Base-by-base conservation (phyloP, 371 early-diverging fungal genomes). In the Mortierella sp. region DNA sequence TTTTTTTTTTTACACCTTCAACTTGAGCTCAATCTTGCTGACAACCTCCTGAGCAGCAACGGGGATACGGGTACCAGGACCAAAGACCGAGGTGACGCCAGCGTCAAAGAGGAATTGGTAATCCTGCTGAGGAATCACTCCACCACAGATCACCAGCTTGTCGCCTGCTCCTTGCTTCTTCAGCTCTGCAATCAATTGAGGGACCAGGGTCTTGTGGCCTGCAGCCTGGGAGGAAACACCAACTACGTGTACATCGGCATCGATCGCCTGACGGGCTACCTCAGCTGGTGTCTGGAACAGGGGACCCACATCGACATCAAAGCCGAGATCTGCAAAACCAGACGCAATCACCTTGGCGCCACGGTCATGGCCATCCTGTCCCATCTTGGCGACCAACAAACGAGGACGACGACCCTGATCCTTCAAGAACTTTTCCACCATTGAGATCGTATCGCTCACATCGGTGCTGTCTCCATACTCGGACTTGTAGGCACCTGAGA, bases 331-430 rank as follows among this genome's bases (percentile, higher is more conserved):
- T 16, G 94, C 93, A 60, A 93, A 95, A 2, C 94, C 95, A 30
- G 91, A 88, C 7, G 95, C 95, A 68, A 95, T 93, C 14, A 95
- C 95, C 84, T 95, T 95, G 73, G 93, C 93, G 7, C 95, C 95
- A 62, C 95, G 89, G 68, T 94, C 95, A 64, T 95, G 95, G n/a
- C 95, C 95, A 77, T 94, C 95, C 83, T 94, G 95, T 52, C 95
- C 95, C 94, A 94, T 93, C 84, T 94, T 94, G 60, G 93, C 95
- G 7, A 95, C 92, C 18, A 94, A 83, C 66, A 94, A 81, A 82
- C 95, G 90, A 19, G 95, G 95, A 12, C 94, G 88, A 46, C 95
- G 88, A 72, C 95, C 95, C 51, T 92, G 86, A 29, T 81, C 85
- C 61, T 85, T 83, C 26, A 84, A 75, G 23, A 85, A 87, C 70